These are phyloP conservation scores for Phlebiopsis flavidoalba DNA, from an alignment of 768 basidiomycete species.

Conservation along the genomic window DNA sequence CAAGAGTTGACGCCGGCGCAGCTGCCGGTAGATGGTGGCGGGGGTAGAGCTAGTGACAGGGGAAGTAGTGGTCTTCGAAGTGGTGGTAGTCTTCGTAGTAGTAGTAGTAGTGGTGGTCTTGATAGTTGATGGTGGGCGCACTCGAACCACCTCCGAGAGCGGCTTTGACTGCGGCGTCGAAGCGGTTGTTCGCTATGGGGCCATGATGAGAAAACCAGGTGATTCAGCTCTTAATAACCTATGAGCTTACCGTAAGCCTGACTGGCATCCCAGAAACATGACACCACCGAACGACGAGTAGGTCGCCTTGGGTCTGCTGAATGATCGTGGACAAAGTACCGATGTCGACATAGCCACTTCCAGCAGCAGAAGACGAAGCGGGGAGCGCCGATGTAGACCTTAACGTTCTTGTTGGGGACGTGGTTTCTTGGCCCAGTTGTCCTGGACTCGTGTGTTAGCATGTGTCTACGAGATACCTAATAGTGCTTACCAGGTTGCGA, in stretches of 20 bases:
- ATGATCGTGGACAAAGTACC: constrained; percentile 42
- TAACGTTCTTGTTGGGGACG: constrained; percentile 55
- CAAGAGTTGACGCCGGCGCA: constrained; percentile 22
- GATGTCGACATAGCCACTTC: constrained; percentile 53
- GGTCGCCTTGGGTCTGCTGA: constrained; percentile 42
- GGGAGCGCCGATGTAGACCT: constrained; percentile 63
- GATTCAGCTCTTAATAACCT: neutral
- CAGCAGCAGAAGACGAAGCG: constrained; percentile 50
- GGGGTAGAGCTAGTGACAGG: neutral
- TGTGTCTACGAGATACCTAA: neutral
- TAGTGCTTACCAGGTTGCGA: constrained; percentile 37
- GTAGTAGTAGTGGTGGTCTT: neutral
- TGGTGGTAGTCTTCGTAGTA: constrained; percentile 9
- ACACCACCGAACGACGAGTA: constrained; percentile 64
- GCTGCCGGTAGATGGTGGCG: constrained; percentile 16
- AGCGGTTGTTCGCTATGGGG: constrained; percentile 19
- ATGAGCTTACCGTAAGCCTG: constrained; percentile 16
- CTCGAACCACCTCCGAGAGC: constrained; percentile 14
- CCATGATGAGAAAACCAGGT: neutral
- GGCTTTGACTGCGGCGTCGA: constrained; percentile 21
- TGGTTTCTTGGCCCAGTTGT: constrained; percentile 57
- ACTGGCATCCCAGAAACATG: constrained; percentile 35
- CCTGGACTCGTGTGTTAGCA: constrained; percentile 30
- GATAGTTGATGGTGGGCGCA: constrained; percentile 5
- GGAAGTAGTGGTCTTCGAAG: constrained; percentile 7